Evolutionary conservation across 2,329 filamentous ascomycete genomes (phyloP).

Genomic region (Colletotrichum sp.): DNA sequence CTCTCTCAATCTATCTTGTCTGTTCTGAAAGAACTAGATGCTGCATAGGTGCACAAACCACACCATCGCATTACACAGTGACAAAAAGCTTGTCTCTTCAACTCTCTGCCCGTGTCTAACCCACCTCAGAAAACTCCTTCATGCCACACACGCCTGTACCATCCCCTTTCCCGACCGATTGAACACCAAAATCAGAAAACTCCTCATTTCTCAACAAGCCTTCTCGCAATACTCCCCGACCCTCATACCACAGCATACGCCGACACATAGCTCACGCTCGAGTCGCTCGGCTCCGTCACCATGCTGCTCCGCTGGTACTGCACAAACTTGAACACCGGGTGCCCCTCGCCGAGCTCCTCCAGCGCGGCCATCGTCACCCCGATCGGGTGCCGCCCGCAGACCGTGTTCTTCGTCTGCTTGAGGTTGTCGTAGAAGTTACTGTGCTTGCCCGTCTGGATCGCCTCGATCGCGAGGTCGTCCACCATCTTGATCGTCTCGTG

Average conservation of each 20-base stretch:
- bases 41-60: not conserved
- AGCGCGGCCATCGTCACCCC: constrained; percentile 90
- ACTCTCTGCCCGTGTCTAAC: not conserved
- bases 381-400: constrained; percentile 94
- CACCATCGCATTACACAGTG: not conserved
- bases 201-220: not conserved
- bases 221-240: not conserved
- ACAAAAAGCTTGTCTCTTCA: not conserved
- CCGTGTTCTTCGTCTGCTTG: constrained; percentile 80
- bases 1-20: not conserved
- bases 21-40: not conserved
- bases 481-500: constrained; percentile 84
- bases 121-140: not conserved
- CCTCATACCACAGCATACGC: constrained; percentile 78
- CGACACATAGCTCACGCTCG: constrained; percentile 94
- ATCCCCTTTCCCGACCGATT: fast-evolving
- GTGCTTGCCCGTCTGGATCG: constrained; percentile 79
- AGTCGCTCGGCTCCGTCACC: constrained; percentile 70
- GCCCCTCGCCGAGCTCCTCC: constrained; percentile 63
- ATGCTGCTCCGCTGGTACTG: constrained; percentile 87
- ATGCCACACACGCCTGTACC: not conserved
- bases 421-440: constrained; percentile 73
- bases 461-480: constrained; percentile 83
- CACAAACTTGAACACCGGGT: constrained; percentile 75
- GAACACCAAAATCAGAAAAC: not conserved